Conservation (phyloP, 129 eudicot species). For the Lactuca sativa region DNA sequence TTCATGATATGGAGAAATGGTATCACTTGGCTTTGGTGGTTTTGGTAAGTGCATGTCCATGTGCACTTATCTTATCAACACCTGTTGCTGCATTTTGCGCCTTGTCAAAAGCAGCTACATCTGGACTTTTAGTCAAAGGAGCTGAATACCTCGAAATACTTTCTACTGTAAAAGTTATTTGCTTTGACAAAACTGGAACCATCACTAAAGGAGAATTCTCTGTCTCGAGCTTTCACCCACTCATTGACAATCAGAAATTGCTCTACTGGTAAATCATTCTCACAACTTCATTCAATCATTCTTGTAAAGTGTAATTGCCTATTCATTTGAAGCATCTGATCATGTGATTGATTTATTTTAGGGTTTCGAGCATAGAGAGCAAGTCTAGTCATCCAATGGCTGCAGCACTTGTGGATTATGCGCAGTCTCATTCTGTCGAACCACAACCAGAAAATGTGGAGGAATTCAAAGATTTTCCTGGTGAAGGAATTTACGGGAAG, state of each 20-base stretch:
- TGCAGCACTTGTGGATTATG: constrained; percentile 69
- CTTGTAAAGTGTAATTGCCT: no score
- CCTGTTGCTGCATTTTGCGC: constrained; percentile 90
- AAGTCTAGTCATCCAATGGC: constrained; percentile 75
- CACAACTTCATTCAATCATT: neutral
- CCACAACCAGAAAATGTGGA: constrained; percentile 76
- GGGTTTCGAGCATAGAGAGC: constrained; percentile 64
- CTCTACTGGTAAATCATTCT: constrained; percentile 59
- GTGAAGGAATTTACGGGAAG: constrained; percentile 84
- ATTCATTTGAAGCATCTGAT: neutral
- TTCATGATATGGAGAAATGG: constrained; percentile 57
- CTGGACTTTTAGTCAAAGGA: constrained; percentile 84
- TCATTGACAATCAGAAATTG: constrained; percentile 38
- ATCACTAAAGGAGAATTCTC: constrained; percentile 85
- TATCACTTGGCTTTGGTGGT: constrained; percentile 82
- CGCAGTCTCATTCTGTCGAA: constrained; percentile 44
- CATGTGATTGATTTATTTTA: constrained; percentile 2
- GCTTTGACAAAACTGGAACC: constrained; percentile 93
- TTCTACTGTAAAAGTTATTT: constrained; percentile 54
- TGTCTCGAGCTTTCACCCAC: constrained; percentile 52
- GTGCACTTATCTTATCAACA: constrained; percentile 89
- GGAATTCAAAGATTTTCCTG: constrained; percentile 72
- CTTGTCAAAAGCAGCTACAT: constrained; percentile 78
- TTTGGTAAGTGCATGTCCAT: constrained; percentile 91
- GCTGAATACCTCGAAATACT: constrained; percentile 82